Base-by-base conservation (phyloP, 2,329 filamentous ascomycete genomes). In the Chaetomiaceae sp. region DNA sequence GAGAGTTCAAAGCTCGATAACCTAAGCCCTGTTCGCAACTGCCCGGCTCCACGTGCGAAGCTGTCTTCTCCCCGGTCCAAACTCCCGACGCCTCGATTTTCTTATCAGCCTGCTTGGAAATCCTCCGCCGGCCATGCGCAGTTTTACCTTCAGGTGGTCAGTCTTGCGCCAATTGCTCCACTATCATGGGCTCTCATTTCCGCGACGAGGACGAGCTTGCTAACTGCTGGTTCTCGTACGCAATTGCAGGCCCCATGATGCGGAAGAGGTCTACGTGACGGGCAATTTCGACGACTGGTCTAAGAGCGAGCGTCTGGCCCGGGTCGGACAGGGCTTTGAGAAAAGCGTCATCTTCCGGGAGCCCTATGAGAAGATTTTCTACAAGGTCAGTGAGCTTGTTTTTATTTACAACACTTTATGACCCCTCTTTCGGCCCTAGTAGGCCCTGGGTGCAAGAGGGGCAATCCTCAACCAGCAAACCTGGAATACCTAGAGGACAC, bases 221-320 rank as follows among this genome's bases (percentile, higher is more conserved):
- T 62, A 51, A 62, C 57, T n/a, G 25, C 17, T 47, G 29, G 6
- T 38, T 40, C 20, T 25, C 42, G 19, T n/a, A 34, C 14, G 4
- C 36, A 6, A 11, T 43, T 50, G 25, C 73, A 96, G 92, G 92
- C 83, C 87, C 68, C 85, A 94, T 70, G 77, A 84, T 64, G 91
- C 88, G 68, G 80, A 85, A 63, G 88, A 95, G 69, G 92, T 97
- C 70, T 92, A 87, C 72, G 94, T 97, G 64, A 97, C 92, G 37
- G 94, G 94, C 69, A 92, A 89, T 59, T 97, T 97, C 69, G 92
- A 97, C 74, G 81, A 89, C 75, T 99, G 94, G 94, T 80, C 81
- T 62, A 92, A 94, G 78, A 90, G 84, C 53, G 82, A 92, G 70
- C 82, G 88, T 75, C 81, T 99, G 54, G 84, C 91, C 44, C 90